Conservation (phyloP, 139 green algal genomes). For the Volvox africanus region DNA sequence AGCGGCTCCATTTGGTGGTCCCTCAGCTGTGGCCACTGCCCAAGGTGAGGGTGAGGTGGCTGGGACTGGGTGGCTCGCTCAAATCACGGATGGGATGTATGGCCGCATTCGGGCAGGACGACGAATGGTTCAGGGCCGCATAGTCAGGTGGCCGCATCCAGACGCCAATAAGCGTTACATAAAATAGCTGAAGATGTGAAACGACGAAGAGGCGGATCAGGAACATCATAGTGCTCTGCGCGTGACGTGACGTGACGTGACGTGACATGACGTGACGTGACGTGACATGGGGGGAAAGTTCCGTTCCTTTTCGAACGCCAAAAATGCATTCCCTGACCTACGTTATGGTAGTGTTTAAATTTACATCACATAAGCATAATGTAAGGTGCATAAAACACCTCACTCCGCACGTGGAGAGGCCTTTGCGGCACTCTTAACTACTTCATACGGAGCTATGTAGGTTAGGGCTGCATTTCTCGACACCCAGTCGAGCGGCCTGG, state of each 20-base stretch:
- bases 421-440: too few species aligned
- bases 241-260: too few species aligned
- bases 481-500: background rate
- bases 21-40: slow-evolving; percentile 45
- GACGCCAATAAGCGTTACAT: background rate
- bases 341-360: too few species aligned
- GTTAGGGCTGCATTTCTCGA: background rate
- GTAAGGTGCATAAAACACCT: background rate
- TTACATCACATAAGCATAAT: too few species aligned
- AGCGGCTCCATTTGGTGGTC: slow-evolving; percentile 21
- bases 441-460: background rate
- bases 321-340: background rate
- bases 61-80: background rate
- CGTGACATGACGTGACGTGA: too few species aligned
- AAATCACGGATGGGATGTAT: too few species aligned
- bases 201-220: background rate
- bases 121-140: background rate
- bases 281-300: background rate
- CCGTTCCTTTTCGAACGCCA: background rate
- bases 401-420: too few species aligned
- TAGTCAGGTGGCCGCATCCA: background rate
- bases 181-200: background rate
- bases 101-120: background rate
- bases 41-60: background rate
- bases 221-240: too few species aligned